These are phyloP conservation scores for Saturnispora bothae DNA, from an alignment of 805 yeast species.

Conservation along the genomic window DNA sequence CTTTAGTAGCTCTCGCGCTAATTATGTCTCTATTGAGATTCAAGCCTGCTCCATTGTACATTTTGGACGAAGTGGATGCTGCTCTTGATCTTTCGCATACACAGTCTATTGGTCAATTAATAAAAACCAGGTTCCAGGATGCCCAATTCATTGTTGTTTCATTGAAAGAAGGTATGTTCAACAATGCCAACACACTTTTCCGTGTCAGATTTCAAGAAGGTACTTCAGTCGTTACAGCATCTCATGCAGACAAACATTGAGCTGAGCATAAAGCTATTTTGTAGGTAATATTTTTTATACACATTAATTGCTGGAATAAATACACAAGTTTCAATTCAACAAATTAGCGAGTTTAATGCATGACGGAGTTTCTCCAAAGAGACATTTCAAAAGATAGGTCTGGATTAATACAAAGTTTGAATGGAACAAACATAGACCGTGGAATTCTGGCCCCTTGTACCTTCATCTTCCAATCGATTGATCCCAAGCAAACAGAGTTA, in stretches of 20 bases:
- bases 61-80: constrained; percentile 96
- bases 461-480: constrained; percentile 8
- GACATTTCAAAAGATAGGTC: constrained; percentile 7
- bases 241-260: neutral
- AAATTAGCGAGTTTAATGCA: too few relatives aligned
- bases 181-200: constrained; percentile 91
- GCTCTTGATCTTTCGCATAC: constrained; percentile 96
- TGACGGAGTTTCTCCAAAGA: neutral
- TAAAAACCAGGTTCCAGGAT: constrained; percentile 89
- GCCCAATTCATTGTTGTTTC: constrained; percentile 96
- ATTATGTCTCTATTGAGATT: constrained; percentile 87
- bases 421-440: neutral
- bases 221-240: constrained; percentile 75
- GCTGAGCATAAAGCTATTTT: too few relatives aligned
- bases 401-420: neutral
- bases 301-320: too few relatives aligned
- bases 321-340: too few relatives aligned
- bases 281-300: too few relatives aligned
- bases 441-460: constrained; percentile 5
- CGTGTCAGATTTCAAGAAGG: constrained; percentile 95
- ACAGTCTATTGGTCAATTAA: constrained; percentile 92
- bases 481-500: constrained; percentile 2
- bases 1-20: constrained; percentile 83
- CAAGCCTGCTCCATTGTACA: constrained; percentile 98
- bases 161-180: constrained; percentile 95